Evolutionary conservation across 1,139 yeast genomes (phyloP).

Genomic region (Sugiyamaella japonica): DNA sequence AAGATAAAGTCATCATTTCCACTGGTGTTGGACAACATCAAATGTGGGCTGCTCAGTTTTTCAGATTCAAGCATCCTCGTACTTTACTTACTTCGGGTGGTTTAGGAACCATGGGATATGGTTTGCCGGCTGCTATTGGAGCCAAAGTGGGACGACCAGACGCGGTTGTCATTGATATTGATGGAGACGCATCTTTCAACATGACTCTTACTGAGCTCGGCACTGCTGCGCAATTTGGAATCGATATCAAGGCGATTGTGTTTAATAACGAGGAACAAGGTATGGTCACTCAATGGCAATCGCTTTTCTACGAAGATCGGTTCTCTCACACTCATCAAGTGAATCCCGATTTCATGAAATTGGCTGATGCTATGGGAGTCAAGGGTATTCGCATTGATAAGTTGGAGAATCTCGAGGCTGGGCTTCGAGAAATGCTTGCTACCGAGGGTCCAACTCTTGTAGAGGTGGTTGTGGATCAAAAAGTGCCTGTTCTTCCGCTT

Average conservation of each 20-base stretch:
- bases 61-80: slow-evolving; percentile 89
- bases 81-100: slow-evolving; percentile 97
- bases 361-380: slow-evolving; percentile 92
- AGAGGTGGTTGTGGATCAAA: slow-evolving; percentile 90
- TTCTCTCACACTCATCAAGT: slow-evolving; percentile 94
- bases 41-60: slow-evolving; percentile 99
- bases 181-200: slow-evolving; percentile 97
- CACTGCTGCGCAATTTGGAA: slow-evolving; percentile 89
- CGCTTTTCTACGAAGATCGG: slow-evolving; percentile 93
- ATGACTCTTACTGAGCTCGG: slow-evolving; percentile 94
- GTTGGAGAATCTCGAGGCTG: slow-evolving; percentile 63
- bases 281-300: slow-evolving; percentile 99
- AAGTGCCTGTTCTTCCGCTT: slow-evolving; percentile 98
- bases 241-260: slow-evolving; percentile 86
- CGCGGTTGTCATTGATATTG: slow-evolving; percentile 91
- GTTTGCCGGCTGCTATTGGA: slow-evolving; percentile 96
- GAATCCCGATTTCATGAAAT: slow-evolving; percentile 89
- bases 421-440: slow-evolving; percentile 72
- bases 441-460: slow-evolving; percentile 80
- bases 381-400: slow-evolving; percentile 73
- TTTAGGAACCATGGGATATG: slow-evolving; percentile 98
- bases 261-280: slow-evolving; percentile 98
- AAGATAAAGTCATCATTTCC: slow-evolving; percentile 78
- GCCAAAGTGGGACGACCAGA: slow-evolving; percentile 97
- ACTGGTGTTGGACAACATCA: slow-evolving; percentile 99